Base-by-base conservation (phyloP, 805 yeast species). In the Candida nitratophila region DNA sequence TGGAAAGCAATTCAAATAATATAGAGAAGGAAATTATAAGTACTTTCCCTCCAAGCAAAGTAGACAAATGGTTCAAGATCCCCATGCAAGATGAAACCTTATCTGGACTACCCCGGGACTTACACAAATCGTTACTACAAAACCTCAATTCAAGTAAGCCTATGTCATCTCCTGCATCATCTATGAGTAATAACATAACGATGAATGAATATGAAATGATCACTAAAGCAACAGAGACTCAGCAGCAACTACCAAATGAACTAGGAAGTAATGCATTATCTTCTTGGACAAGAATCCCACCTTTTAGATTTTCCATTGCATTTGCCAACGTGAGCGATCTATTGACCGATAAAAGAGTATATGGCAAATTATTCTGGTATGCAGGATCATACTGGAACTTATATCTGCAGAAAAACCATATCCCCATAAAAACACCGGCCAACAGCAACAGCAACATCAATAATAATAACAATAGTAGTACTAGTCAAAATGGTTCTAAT, bases 381-480 rank as follows among this genome's bases (percentile, higher is more conserved):
- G 79, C 80, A n/a, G 82, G 82, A 0, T 74, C 81, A 11, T 74
- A 70, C 50, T 77, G 82, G 82, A 75, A 74, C 48, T 55, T 77
- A 9, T 77, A 77, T 52, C 60, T 76, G 29, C 81, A 77, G 46
- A 76, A 74, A 49, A 69, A 60, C 38, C 56, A 55, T 22, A 56
- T 70, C 33, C 62, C 64, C 20, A 59, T 62, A 38, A 68, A 68
- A 45, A 63, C 67, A 44, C 5, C 20, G 6, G 15, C 14, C 6
- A 31, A 31, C 33, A 12, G 33, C 14, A 8, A 6, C 33, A 31
- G 67, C 11, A 26, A 26, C 11, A 11, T 7, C 11, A 26, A 26
- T 26, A 26, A 26, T 26, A 26, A 7, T 71, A n/a, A n/a, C n/a
- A n/a, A n/a, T n/a, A n/a, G n/a, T 24, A 10, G 27, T 7, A 7